phyloP scores from a whole-genome alignment of 1,284 basidiomycete genomes.

The Ceratobasidium sp. region DNA sequence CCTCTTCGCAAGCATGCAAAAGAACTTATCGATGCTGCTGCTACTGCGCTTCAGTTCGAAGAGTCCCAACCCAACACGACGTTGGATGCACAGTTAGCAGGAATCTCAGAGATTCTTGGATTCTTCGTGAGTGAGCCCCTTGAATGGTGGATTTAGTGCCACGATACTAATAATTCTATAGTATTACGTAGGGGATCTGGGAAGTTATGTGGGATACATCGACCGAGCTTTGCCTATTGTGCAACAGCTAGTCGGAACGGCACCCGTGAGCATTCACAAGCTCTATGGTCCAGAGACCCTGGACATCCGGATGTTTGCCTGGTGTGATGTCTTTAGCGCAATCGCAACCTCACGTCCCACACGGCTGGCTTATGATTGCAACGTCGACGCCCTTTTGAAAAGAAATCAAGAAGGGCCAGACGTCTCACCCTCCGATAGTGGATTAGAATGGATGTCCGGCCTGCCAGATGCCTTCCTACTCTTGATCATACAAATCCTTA shows the following conservation, averaged over 20 bases:
- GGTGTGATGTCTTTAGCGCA: conserved; percentile 1
- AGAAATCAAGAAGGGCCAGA: conserved; percentile 2
- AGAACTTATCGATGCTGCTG: not conserved
- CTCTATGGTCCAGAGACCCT: not conserved
- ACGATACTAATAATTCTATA: not conserved
- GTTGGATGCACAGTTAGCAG: not conserved
- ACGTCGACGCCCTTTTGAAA: not conserved
- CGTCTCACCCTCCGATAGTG: not conserved
- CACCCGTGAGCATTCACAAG: not conserved
- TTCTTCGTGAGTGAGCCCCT: conserved; percentile 2
- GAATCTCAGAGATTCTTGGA: not conserved
- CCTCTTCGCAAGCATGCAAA: conserved; percentile 3
- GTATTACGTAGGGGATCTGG: not conserved
- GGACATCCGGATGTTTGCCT: not conserved
- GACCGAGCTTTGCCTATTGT: not conserved
- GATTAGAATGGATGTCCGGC: conserved; percentile 24
- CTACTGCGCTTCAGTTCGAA: not conserved
- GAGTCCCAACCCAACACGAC: conserved; percentile 3
- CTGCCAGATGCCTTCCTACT: conserved; percentile 6
- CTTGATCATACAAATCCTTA: not conserved
- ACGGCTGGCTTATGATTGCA: conserved; percentile 3
- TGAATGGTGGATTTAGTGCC: not conserved
- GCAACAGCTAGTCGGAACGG: not conserved
- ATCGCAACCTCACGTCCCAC: conserved; percentile 20
- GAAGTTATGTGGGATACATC: not conserved